Percentiles rank a stretch among this genome's conserved stretches.
phyloP scores from a whole-genome alignment of 2,329 filamentous ascomycete species.

The Monosporascus sp. region DNA sequence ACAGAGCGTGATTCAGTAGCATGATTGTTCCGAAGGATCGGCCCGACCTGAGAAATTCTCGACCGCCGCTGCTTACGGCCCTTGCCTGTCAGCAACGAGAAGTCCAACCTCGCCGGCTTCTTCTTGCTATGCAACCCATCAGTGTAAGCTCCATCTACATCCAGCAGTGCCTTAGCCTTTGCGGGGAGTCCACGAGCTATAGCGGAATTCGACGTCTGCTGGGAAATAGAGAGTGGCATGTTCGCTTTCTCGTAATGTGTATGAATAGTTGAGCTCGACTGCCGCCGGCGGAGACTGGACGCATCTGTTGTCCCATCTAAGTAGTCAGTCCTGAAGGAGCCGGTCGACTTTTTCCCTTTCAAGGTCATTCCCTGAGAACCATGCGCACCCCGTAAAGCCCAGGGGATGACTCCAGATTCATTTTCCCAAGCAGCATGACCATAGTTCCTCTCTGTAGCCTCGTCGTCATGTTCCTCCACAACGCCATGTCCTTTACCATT shows the following conservation, averaged over 20 bases:
- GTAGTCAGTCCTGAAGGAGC: slow-evolving; percentile 18
- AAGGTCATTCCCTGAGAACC: slow-evolving; percentile 10
- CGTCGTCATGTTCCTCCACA: slow-evolving; percentile 19
- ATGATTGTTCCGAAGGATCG: slow-evolving; percentile 32
- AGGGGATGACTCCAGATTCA: slow-evolving; percentile 42
- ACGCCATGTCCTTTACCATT: slow-evolving; percentile 20
- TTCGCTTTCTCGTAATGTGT: slow-evolving; percentile 54
- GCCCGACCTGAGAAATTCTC: slow-evolving; percentile 13
- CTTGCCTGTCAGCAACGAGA: slow-evolving; percentile 37
- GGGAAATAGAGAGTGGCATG: slow-evolving; percentile 50
- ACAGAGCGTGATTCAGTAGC: slow-evolving; percentile 37
- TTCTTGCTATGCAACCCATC: slow-evolving; percentile 34
- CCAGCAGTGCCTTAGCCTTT: slow-evolving; percentile 41
- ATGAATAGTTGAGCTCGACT: slow-evolving; percentile 49
- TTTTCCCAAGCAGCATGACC: slow-evolving; percentile 35
- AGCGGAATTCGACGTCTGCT: slow-evolving; percentile 53
- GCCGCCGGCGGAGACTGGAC: slow-evolving; percentile 40
- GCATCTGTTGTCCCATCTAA: slow-evolving; percentile 32
- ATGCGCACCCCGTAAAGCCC: slow-evolving; percentile 19
- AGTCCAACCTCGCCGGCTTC: slow-evolving; percentile 44
- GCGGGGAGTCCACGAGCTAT: slow-evolving; percentile 51
- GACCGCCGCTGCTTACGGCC: slow-evolving; percentile 28
- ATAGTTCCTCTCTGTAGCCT: slow-evolving; percentile 15
- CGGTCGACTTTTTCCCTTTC: slow-evolving; percentile 19
- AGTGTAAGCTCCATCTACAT: slow-evolving; percentile 33